These are phyloP conservation scores for Ehretia macrophylla DNA, from an alignment of 257 asterid genomes.

Conservation along the genomic window DNA sequence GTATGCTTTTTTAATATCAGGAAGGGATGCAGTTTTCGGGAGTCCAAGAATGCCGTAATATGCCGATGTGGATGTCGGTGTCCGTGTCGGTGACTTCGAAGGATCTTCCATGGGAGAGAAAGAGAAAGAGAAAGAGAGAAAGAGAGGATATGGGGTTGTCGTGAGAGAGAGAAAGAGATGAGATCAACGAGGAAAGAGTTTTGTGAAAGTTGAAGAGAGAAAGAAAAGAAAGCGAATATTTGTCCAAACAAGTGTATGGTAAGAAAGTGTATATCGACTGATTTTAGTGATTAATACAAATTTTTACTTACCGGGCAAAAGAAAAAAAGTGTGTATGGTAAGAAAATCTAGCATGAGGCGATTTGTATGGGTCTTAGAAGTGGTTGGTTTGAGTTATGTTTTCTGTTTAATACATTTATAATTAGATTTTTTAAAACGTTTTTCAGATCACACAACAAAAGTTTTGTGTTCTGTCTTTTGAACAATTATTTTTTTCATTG, in stretches of 20 bases:
- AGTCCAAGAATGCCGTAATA: slow-evolving; percentile 60
- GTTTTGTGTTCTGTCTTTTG: no score
- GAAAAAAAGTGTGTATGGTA: no score
- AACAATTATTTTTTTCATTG: no score
- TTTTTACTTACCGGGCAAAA: no score
- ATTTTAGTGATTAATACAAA: no score
- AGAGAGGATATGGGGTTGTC: slow-evolving; percentile 7
- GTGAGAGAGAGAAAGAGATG: background rate
- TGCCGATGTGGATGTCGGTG: slow-evolving; percentile 18
- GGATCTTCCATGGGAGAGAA: slow-evolving; percentile 50
- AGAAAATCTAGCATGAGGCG: no score
- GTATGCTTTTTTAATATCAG: slow-evolving; percentile 72
- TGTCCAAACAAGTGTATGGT: slow-evolving; percentile 29
- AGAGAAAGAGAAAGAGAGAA: background rate
- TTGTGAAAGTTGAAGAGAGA: slow-evolving; percentile 16
- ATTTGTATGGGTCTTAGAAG: no score
- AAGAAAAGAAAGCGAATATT: slow-evolving; percentile 11
- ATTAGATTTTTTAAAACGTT: no score
- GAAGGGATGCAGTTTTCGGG: slow-evolving; percentile 59
- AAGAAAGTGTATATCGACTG: background rate
- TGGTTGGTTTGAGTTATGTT: no score
- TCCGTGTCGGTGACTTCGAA: slow-evolving; percentile 27
- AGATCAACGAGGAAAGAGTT: background rate
- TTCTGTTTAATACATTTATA: no score
- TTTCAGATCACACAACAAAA: no score